Conservation (phyloP, 2,329 filamentous ascomycete species). For the Sporothrix brasiliensis region DNA sequence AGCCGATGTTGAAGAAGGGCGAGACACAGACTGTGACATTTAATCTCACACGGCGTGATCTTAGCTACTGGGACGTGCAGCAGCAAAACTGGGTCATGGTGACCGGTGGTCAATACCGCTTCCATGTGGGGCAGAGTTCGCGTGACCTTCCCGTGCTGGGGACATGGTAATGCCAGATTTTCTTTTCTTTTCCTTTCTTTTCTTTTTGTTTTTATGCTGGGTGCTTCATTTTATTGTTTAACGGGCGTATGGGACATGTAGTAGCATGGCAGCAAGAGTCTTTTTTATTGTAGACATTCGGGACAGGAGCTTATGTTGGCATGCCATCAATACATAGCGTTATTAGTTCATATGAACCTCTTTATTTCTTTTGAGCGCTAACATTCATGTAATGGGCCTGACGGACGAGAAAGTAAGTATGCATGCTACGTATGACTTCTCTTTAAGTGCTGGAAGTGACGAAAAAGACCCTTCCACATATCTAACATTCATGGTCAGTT, state of each 20-base stretch:
- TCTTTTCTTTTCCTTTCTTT: neutral
- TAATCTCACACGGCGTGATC: constrained; percentile 54
- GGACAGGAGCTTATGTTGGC: neutral
- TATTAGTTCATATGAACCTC: too few relatives aligned
- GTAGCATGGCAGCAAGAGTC: too few relatives aligned
- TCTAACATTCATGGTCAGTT: too few relatives aligned
- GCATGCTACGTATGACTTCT: too few relatives aligned
- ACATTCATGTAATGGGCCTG: too few relatives aligned
- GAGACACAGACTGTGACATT: constrained; percentile 50
- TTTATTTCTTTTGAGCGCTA: too few relatives aligned
- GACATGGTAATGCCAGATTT: constrained; percentile 32
- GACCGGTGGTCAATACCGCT: constrained; percentile 35
- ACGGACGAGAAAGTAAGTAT: too few relatives aligned
- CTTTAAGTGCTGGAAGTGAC: too few relatives aligned
- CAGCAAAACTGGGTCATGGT: constrained; percentile 53
- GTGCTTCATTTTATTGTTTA: too few relatives aligned
- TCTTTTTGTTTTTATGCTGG: neutral
- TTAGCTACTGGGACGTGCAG: constrained; percentile 57
- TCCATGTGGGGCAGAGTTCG: constrained; percentile 37
- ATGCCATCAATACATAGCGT: too few relatives aligned
- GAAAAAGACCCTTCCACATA: too few relatives aligned
- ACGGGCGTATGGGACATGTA: too few relatives aligned
- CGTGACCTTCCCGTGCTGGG: constrained; percentile 34
- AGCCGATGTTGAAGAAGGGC: constrained; percentile 60
- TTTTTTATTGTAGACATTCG: neutral